phyloP scores from a whole-genome alignment of 345 rosid species.

The Odontarrhena argentea region DNA sequence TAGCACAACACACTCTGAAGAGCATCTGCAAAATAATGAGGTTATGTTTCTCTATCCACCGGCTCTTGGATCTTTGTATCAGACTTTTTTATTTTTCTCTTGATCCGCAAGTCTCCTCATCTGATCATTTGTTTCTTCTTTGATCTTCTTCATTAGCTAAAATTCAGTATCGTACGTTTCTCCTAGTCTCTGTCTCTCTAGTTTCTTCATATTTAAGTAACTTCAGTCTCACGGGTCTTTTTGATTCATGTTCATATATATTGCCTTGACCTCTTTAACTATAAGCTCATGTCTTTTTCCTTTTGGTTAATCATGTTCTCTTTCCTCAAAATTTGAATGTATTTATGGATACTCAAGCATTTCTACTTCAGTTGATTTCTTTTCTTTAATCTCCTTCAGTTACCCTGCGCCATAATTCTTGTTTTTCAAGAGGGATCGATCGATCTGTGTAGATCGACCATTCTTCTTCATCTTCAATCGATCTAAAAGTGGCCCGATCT shows the following conservation, averaged over 20 bases:
- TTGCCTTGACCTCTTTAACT: background rate
- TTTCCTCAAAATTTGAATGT: background rate
- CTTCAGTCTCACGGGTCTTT: background rate
- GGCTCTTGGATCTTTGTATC: slow-evolving; percentile 20
- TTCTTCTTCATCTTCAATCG: too few relatives aligned
- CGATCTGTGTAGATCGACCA: too few relatives aligned
- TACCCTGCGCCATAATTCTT: background rate
- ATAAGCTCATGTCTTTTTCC: slow-evolving; percentile 4
- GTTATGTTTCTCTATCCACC: slow-evolving; percentile 19
- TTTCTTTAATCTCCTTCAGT: background rate
- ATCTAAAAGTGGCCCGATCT: too few relatives aligned
- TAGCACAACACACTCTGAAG: too few relatives aligned
- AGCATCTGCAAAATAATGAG: too few relatives aligned
- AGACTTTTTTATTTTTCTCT: slow-evolving; percentile 19
- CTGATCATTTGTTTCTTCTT: slow-evolving; percentile 19
- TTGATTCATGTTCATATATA: slow-evolving; percentile 9
- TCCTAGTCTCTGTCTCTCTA: slow-evolving; percentile 7
- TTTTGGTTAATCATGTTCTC: background rate
- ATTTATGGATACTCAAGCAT: background rate
- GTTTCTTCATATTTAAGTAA: slow-evolving; percentile 16
- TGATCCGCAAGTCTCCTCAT: background rate
- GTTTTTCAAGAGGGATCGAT: too few relatives aligned
- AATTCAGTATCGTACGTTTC: background rate
- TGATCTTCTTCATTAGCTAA: background rate
- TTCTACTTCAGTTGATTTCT: slow-evolving; percentile 1